Evolutionary conservation across 805 yeast genomes (phyloP), one percentile per base, ranked within the genome.

Genomic region (Hanseniaspora lachancei): DNA sequence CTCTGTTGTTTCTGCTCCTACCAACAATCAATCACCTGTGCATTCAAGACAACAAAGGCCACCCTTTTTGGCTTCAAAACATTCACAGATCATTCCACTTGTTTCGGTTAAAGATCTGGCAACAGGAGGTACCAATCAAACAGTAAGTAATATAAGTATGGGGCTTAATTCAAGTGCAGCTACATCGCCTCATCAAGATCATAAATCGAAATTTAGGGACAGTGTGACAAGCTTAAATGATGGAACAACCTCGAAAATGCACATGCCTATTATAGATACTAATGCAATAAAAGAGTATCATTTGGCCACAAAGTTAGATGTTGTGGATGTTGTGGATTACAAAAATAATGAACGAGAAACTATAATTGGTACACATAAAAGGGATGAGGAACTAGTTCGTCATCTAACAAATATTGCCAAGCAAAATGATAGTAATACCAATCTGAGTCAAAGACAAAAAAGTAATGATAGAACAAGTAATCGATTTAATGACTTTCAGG

Each of bases 11-110:
- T 23, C 41, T 7, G 12, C 18, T 12, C 16, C 24, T 13, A 29
- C 27, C 2, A 47, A 47, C 24, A 41, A 16, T 16, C 36, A 39
- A 5, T 47, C 57, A n/a, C 51, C 51, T 16, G 39, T 36, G 4
- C 57, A 61, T 49, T 63, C 62, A 23, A 38, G 56, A 20, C 42
- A 48, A 16, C 40, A 47, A 32, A 63, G 61, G 38, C 62, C 66
- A 13, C 72, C 72, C 18, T 68, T 68, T 56, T 64, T 65, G 41
- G 63, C 72, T 6, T 64, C 64, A 2, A 68, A 68, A 50, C 72
- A 68, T 55, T 64, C 72, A 4, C 68, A 66, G 47, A 67, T 68
- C 20, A 51, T 68, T 41, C 70, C 72, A 12, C 53, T 64, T 44
- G 62, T 38, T n/a, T 47, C 57, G 20, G 57, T 48, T 2, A 48